These are phyloP conservation scores for Aspergillus glaucus DNA, from an alignment of 2,329 filamentous ascomycete genomes.

Conservation along the genomic window DNA sequence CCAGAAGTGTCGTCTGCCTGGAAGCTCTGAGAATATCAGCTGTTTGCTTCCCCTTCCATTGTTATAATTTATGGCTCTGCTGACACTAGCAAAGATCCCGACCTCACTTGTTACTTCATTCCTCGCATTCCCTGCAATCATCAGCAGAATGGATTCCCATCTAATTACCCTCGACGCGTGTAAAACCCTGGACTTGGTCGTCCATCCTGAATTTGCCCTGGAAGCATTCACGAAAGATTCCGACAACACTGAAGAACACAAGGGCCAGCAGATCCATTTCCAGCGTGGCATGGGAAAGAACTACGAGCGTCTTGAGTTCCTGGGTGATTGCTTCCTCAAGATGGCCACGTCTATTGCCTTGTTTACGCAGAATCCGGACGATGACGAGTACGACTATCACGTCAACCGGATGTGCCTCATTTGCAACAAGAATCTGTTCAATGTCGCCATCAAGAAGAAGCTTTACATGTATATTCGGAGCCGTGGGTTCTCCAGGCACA, in stretches of 20 bases:
- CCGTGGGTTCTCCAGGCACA: conserved; percentile 69
- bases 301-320: conserved; percentile 88
- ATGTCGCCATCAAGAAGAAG: conserved; percentile 61
- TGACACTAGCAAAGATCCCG: conserved; percentile 53
- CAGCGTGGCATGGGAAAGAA: conserved; percentile 86
- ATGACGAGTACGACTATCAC: conserved; percentile 81
- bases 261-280: conserved; percentile 62
- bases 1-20: conserved; percentile 63
- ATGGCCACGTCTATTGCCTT: conserved; percentile 89
- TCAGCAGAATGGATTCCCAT: conserved; percentile 74
- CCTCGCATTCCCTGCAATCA: conserved; percentile 73
- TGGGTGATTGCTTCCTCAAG: conserved; percentile 91
- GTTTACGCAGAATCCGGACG: conserved; percentile 67
- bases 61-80: neutral
- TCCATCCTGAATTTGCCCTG: conserved; percentile 65
- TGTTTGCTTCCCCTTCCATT: conserved; percentile 44
- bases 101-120: conserved; percentile 64
- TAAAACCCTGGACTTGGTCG: conserved; percentile 54
- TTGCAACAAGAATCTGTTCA: conserved; percentile 85
- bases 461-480: conserved; percentile 74
- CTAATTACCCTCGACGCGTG: conserved; percentile 75
- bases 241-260: conserved; percentile 71
- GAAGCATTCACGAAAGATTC: conserved; percentile 92
- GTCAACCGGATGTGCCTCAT: conserved; percentile 84
- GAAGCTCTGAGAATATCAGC: conserved; percentile 71